These are phyloP conservation scores for Trifolium subterraneum DNA, from an alignment of 306 rosid genomes.

Conservation along the genomic window DNA sequence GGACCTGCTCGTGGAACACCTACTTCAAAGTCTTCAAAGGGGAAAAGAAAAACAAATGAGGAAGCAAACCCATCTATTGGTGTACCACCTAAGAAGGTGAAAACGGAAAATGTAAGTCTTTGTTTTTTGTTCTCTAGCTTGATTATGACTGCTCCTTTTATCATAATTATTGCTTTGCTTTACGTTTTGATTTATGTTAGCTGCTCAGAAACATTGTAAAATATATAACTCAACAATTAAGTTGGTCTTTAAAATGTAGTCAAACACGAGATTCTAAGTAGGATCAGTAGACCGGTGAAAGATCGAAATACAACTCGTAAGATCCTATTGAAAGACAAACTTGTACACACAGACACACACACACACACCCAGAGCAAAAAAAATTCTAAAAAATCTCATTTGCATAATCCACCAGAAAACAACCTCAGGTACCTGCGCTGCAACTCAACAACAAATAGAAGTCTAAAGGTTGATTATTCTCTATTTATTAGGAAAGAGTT, in stretches of 20 bases:
- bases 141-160: constrained; percentile 4
- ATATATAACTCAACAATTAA: neutral
- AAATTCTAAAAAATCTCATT: too few species aligned
- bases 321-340: neutral
- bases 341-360: too few species aligned
- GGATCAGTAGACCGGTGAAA: neutral
- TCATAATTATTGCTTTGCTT: constrained; percentile 31
- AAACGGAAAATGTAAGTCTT: constrained; percentile 75
- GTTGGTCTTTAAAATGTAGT: neutral
- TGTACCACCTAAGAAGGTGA: constrained; percentile 82
- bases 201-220: neutral
- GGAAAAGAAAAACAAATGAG: constrained; percentile 81
- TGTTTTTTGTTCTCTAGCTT: constrained; percentile 26
- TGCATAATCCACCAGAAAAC: too few species aligned
- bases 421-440: too few species aligned
- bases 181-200: constrained; percentile 16
- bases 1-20: constrained; percentile 74
- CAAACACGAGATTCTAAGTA: neutral
- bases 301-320: neutral
- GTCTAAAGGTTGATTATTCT: too few species aligned
- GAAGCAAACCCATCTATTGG: constrained; percentile 67
- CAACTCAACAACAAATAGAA: too few species aligned
- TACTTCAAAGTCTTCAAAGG: constrained; percentile 70
- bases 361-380: too few species aligned
- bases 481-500: too few species aligned